Evolutionary conservation across 2,329 filamentous ascomycete species (phyloP), one percentile per base, ranked within the genome.

Genomic region (Trichophyton equinum): DNA sequence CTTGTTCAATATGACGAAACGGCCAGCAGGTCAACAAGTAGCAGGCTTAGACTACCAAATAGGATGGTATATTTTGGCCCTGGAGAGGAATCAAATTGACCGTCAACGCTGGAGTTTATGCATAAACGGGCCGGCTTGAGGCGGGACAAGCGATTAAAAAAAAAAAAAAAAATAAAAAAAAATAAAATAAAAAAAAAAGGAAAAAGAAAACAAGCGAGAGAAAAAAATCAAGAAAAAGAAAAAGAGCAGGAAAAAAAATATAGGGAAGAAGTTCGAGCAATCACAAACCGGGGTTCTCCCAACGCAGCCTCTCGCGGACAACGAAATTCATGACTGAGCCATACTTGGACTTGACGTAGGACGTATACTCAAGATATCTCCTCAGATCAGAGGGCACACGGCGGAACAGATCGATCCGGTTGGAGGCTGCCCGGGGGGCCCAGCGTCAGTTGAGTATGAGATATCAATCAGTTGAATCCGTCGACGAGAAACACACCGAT

Each of bases 321-420:
- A 86, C 77, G 68, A 80, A 85, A 59, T 79, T 74, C 57, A 79
- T 80, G 51, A 83, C 80, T 40, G 77, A 77, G 57, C 82, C 82
- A 69, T 83, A 82, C 40, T 75, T 67, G 18, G 71, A 68, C 65
- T 83, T 84, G 46, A 78, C 81, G 51, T 79, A 72, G 47, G 74
- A 72, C 4, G 78, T 80, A 81, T 82, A 86, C 36, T 77, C 76
- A 15, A 85, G 75, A 67, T 86, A 86, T 60, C 78, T 78, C 68
- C 78, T 76, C 20, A 85, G 74, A 65, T 83, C 79, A 62, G 80
- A 82, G n/a, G 83, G 83, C 68, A 77, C 78, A 65, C 83, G 80
- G 68, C 87, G 85, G 72, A 97, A 95, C 11, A 77, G 77, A 68
- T 89, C 85, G 53, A 96, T 84, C 7, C 81, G 81, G 75, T 95